These are phyloP conservation scores for Macrolepiota albuminosa DNA, from an alignment of 768 basidiomycete genomes.

Conservation along the genomic window DNA sequence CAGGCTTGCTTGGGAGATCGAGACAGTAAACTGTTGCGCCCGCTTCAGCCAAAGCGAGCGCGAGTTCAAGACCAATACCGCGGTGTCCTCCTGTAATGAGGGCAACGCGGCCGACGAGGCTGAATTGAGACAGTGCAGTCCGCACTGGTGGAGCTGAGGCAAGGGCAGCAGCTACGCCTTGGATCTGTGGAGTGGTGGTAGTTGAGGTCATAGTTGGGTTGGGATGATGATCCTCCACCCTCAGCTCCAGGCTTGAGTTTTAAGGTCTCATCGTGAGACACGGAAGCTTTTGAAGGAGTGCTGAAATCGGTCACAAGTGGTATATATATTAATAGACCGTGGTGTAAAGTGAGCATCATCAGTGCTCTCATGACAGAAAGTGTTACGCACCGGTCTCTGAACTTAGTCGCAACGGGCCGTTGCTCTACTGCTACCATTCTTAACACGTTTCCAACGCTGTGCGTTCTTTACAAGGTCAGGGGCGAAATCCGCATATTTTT, in stretches of 20 bases:
- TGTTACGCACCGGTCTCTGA: neutral
- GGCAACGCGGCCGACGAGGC: constrained; percentile 39
- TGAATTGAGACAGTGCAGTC: constrained; percentile 29
- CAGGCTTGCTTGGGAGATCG: constrained; percentile 47
- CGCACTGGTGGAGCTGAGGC: constrained; percentile 11
- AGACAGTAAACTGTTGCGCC: constrained; percentile 48
- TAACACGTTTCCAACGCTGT: neutral
- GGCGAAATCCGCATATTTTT: neutral
- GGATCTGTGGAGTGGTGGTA: constrained; percentile 2
- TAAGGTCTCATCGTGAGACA: constrained; percentile 4
- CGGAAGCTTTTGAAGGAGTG: neutral
- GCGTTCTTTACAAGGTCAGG: neutral
- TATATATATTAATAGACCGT: neutral
- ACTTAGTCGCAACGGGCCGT: neutral
- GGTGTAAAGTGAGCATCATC: neutral
- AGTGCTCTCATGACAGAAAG: neutral
- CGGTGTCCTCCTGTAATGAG: constrained; percentile 51
- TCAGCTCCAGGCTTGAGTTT: neutral
- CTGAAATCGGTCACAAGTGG: neutral
- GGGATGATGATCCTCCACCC: neutral
- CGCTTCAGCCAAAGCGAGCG: constrained; percentile 22
- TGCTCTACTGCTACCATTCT: neutral
- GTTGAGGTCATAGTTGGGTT: neutral
- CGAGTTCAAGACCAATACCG: constrained; percentile 51
- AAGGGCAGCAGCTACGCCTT: constrained; percentile 20